Evolutionary conservation across 1,284 basidiomycete genomes (phyloP), one percentile per base, ranked within the genome.

Genomic region (Neolentinus lepideus): DNA sequence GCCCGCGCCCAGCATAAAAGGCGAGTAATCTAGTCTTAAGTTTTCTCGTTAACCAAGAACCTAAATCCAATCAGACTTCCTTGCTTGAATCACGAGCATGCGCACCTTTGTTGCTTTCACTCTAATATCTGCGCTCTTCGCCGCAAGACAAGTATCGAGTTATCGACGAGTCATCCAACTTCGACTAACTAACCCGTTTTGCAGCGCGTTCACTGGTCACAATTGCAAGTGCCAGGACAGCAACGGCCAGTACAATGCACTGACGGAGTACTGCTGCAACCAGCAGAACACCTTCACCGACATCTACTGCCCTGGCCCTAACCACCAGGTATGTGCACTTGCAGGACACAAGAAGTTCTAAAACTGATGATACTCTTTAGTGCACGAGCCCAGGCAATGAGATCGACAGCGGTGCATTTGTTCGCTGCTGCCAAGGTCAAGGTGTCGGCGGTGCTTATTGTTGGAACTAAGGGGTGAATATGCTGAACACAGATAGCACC

Each of bases 161-260:
- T 16, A 21, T 16, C 19, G 24, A 6, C 6, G n/a, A 25, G 19
- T 16, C 24, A 25, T 21, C n/a, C 43, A 21, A 19, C 19, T 6
- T 46, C 6, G n/a, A 21, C 19, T 21, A 16, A 25, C 43, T 25
- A 6, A 6, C n/a, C 6, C 21, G n/a, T 19, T 24, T 29, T 22
- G 12, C 27, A 51, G 50, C 31, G 52, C 33, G 33, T 21, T 53
- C 19, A 27, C 52, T 6, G 52, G 33, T 21, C 31, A 38, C 19
- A 53, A 53, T 27, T 53, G 52, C 52, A 53, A 53, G 33, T 53
- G 52, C 33, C 52, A 53, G 52, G 52, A 53, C 33, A 21, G 16
- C 52, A 53, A 53, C 33, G 52, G 52, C 19, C 52, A 53, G 33
- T 53, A 53, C 27, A 53, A 53, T 26, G 52, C 26, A 11, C 21